Base-by-base conservation (phyloP, 192 early-diverging fungal genomes). In the Coemansia sp. region DNA sequence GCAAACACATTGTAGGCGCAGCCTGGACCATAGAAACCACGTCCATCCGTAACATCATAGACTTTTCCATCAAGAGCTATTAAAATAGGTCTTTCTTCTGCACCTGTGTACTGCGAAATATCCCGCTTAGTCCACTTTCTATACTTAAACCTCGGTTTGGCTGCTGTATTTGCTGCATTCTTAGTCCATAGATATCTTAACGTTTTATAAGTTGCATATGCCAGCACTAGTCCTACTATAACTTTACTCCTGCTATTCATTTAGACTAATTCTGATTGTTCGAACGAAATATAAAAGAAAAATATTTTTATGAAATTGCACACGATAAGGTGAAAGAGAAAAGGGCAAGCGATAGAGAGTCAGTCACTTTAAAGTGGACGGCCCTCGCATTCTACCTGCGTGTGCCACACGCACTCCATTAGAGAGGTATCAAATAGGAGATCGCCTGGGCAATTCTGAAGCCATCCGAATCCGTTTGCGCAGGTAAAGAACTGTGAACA, bases 1-100 rank as follows among this genome's bases (percentile, higher is more conserved):
- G 94, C 93, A 88, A 97, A 98, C 82, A 94, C 93, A 30, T 87
- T 91, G 68, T 98, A 98, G 26, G 91, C 88, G 1, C 92, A 90
- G 19, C 65, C 79, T 38, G 96, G 92, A 0, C 94, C 96, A 67
- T 98, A 98, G 74, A 98, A 98, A 32, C 83, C 85, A n/a, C 85
- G 81, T 7, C 94, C 93, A 9, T 76, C 68, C 0, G 91, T 87
- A 9, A 98, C 96, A 69, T 98, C 95, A 74, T 88, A 98, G 16
- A 98, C 91, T 23, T 86, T 87, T 12, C 94, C 91, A 55, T 88
- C 87, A 6, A 97, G 85, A 1, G 82, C 93, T 73, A 97, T 87
- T 22, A 89, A 87, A 31, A 98, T 92, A 8, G 83, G 82, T 24
- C 23, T 47, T n/a, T 66, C 38, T 3, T 64, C 53, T 0, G 25